phyloP scores from a whole-genome alignment of 345 rosid genomes.

The Angophora floribunda region DNA sequence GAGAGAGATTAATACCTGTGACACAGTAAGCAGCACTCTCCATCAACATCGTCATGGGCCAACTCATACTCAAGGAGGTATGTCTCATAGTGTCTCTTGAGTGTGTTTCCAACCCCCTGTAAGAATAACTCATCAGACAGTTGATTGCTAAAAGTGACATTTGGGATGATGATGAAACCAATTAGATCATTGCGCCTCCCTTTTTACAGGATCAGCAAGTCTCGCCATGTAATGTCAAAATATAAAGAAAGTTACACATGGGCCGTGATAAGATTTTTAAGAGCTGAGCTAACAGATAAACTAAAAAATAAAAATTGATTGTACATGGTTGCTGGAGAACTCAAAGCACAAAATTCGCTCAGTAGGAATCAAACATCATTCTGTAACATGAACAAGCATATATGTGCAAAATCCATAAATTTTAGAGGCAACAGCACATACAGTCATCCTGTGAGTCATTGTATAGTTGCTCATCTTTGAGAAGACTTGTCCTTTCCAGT shows the following conservation, averaged over 20 bases:
- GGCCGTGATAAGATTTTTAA: not conserved
- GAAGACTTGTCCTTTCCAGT: conserved; percentile 57
- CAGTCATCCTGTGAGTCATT: conserved; percentile 44
- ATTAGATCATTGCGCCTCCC: not conserved
- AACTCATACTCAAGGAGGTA: conserved; percentile 45
- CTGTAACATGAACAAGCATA: not conserved
- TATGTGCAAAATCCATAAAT: not conserved
- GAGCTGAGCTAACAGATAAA: not conserved
- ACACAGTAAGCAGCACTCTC: conserved; percentile 50
- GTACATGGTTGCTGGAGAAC: not conserved
- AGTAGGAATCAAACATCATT: not conserved
- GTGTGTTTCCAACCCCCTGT: conserved; percentile 48
- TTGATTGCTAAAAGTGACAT: not conserved
- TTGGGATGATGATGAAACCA: not conserved
- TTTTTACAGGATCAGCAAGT: not conserved
- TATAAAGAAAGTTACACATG: not conserved
- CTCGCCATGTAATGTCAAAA: not conserved
- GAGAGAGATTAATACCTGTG: conserved; percentile 18
- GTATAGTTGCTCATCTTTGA: conserved; percentile 52
- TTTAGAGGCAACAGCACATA: conserved; percentile 1
- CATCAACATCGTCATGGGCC: conserved; percentile 48
- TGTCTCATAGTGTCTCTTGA: conserved; percentile 46
- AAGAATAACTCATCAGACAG: not conserved
- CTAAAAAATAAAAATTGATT: not conserved
- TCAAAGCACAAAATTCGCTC: not conserved